Percentiles rank a stretch among this genome's conserved stretches.
Conservation (phyloP, 805 yeast genomes). For the Kregervanrija pseudodelftensis region DNA sequence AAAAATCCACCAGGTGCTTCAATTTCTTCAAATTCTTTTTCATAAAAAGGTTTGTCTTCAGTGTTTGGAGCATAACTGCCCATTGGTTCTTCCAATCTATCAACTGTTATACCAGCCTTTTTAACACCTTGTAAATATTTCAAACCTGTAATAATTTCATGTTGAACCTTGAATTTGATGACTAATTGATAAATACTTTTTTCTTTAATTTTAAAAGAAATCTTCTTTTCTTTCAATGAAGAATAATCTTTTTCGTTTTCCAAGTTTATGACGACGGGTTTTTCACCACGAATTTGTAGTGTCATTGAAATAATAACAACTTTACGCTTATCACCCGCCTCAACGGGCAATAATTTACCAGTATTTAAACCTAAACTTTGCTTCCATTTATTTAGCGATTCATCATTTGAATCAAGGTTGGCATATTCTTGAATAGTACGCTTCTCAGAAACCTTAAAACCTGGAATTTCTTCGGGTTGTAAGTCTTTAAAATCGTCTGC, state of each 20-base stretch:
- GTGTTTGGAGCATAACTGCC: slow-evolving; percentile 92
- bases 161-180: slow-evolving; percentile 78
- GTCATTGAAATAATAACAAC: slow-evolving; percentile 79
- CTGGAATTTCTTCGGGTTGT: slow-evolving; percentile 54
- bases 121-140: slow-evolving; percentile 79
- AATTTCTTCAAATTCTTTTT: slow-evolving; percentile 56
- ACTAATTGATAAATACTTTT: slow-evolving; percentile 64
- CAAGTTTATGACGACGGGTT: slow-evolving; percentile 61
- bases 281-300: slow-evolving; percentile 57
- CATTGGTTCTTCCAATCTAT: slow-evolving; percentile 77
- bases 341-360: slow-evolving; percentile 52
- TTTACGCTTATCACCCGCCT: slow-evolving; percentile 63
- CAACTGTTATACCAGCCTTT: slow-evolving; percentile 83
- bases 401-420: slow-evolving; percentile 82
- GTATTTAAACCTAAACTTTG: slow-evolving; percentile 71
- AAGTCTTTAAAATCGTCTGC: slow-evolving; percentile 40
- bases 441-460: slow-evolving; percentile 59
- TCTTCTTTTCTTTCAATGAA: slow-evolving; percentile 41
- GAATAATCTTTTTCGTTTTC: slow-evolving; percentile 53
- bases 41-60: slow-evolving; percentile 71
- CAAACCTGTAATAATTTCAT: slow-evolving; percentile 77
- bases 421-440: slow-evolving; percentile 81
- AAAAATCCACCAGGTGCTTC: slow-evolving; percentile 90
- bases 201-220: slow-evolving; percentile 73
- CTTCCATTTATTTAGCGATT: slow-evolving; percentile 87